Percentiles rank a stretch among this genome's conserved stretches.
These are phyloP conservation scores for Lasiodiplodia theobromae DNA, from an alignment of 2,329 filamentous ascomycete genomes.

Conservation along the genomic window DNA sequence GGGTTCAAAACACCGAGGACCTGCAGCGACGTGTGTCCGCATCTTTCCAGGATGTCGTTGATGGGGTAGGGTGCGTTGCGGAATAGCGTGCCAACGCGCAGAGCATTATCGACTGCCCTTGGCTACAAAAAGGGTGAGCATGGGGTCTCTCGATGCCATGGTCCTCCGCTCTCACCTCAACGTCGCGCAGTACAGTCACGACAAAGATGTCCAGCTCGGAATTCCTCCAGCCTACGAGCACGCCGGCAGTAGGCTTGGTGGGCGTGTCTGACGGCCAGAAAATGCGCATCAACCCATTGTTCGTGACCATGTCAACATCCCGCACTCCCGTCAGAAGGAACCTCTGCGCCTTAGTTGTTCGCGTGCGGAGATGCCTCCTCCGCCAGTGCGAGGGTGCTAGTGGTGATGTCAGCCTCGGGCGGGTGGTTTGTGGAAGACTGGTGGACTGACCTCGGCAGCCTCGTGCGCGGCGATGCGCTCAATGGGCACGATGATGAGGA, in stretches of 20 bases:
- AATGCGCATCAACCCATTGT: constrained; percentile 91
- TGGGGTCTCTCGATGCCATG: not conserved
- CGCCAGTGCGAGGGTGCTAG: constrained; percentile 81
- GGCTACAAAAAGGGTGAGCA: constrained; percentile 56
- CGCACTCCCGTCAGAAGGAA: constrained; percentile 75
- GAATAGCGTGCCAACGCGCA: constrained; percentile 83
- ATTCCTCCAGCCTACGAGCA: constrained; percentile 95
- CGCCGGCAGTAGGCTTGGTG: constrained; percentile 75
- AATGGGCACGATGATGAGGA: constrained; percentile 82
- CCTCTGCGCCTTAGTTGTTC: constrained; percentile 94
- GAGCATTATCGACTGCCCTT: constrained; percentile 83
- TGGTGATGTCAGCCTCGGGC: constrained; percentile 31
- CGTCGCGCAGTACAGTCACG: constrained; percentile 85
- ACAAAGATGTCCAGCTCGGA: constrained; percentile 90
- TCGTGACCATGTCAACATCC: constrained; percentile 69
- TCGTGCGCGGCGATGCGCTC: constrained; percentile 83
- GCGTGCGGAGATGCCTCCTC: constrained; percentile 86
- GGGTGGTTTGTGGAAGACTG: not conserved
- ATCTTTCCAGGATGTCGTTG: constrained; percentile 81
- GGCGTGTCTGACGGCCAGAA: constrained; percentile 95
- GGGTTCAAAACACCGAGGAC: constrained; percentile 85
- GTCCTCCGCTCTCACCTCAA: constrained; percentile 70
- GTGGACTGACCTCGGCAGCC: constrained; percentile 72
- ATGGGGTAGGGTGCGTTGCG: constrained; percentile 82
- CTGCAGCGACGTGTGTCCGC: constrained; percentile 81